Percentiles rank a stretch among this genome's conserved stretches.
These are phyloP conservation scores for Tricholoma flavovirens DNA, from an alignment of 768 basidiomycete species.

Conservation along the genomic window DNA sequence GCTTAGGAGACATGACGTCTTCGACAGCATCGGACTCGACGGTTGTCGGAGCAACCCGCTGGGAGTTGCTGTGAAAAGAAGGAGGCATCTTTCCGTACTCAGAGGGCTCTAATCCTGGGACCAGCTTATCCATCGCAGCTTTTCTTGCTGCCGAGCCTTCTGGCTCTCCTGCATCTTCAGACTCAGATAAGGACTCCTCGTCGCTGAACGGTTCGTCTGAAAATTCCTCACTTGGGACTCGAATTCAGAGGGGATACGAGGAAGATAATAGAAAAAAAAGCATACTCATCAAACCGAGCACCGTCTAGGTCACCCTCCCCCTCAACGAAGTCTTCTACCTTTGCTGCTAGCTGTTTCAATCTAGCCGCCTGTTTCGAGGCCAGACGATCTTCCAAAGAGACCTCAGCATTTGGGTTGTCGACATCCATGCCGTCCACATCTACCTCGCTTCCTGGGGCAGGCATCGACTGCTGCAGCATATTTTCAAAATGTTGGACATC, in stretches of 20 bases:
- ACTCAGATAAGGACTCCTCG: constrained; percentile 40
- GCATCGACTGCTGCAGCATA: constrained; percentile 49
- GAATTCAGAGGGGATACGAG: constrained; percentile 1
- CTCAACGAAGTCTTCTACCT: constrained; percentile 87
- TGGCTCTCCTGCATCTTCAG: constrained; percentile 37
- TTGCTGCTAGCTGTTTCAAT: constrained; percentile 71
- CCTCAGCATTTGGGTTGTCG: constrained; percentile 25
- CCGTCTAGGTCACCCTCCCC: constrained; percentile 88
- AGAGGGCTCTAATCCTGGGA: constrained; percentile 68
- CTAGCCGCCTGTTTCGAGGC: constrained; percentile 62
- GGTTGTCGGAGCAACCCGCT: constrained; percentile 49
- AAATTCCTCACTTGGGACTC: constrained; percentile 47
- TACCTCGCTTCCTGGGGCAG: constrained; percentile 12
- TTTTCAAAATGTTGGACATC: constrained; percentile 72
- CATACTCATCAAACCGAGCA: constrained; percentile 83
- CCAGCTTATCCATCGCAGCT: constrained; percentile 72
- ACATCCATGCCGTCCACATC: constrained; percentile 41
- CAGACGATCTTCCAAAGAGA: constrained; percentile 41
- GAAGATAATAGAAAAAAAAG: neutral
- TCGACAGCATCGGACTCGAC: constrained; percentile 38
- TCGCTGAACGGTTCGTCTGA: constrained; percentile 64
- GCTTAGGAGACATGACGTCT: constrained; percentile 12
- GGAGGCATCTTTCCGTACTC: constrained; percentile 90
- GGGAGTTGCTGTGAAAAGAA: constrained; percentile 64
- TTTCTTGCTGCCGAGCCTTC: constrained; percentile 39